These are phyloP conservation scores for Aspergillus haitiensis DNA, from an alignment of 495 filamentous ascomycete species.

Conservation along the genomic window DNA sequence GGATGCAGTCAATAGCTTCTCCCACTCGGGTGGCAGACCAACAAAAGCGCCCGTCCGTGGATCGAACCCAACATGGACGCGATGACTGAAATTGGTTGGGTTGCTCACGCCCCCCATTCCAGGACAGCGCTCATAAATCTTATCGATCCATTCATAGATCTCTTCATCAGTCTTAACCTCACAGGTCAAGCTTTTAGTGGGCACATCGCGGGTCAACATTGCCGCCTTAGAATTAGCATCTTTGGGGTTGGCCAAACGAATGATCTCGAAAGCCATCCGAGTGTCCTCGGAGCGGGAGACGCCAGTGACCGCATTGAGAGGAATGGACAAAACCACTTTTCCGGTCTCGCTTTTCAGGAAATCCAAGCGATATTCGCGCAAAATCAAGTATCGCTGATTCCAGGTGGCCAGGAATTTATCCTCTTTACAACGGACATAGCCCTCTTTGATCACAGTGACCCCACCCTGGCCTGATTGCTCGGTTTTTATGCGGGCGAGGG, in stretches of 20 bases:
- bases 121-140: slow-evolving; percentile 92
- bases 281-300: slow-evolving; percentile 84
- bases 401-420: slow-evolving; percentile 83
- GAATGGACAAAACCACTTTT: slow-evolving; percentile 77
- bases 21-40: slow-evolving; percentile 93
- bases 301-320: slow-evolving; percentile 78
- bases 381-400: slow-evolving; percentile 84
- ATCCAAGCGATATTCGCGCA: slow-evolving; percentile 85
- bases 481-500: slow-evolving; percentile 61
- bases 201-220: slow-evolving; percentile 66
- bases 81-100: slow-evolving; percentile 94
- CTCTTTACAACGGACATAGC: slow-evolving; percentile 82
- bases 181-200: slow-evolving; percentile 77
- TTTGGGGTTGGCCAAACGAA: slow-evolving; percentile 63
- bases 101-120: slow-evolving; percentile 98
- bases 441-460: slow-evolving; percentile 80
- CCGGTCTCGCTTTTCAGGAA: slow-evolving; percentile 87
- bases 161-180: slow-evolving; percentile 93
- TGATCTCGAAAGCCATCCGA: slow-evolving; percentile 88
- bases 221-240: slow-evolving; percentile 61
- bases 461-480: slow-evolving; percentile 62
- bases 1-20: slow-evolving; percentile 87
- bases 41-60: slow-evolving; percentile 89
- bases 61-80: slow-evolving; percentile 97
- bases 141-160: slow-evolving; percentile 97